phyloP scores from a whole-genome alignment of 441 rosid genomes.

The Pelargonium myrrhifolium region DNA sequence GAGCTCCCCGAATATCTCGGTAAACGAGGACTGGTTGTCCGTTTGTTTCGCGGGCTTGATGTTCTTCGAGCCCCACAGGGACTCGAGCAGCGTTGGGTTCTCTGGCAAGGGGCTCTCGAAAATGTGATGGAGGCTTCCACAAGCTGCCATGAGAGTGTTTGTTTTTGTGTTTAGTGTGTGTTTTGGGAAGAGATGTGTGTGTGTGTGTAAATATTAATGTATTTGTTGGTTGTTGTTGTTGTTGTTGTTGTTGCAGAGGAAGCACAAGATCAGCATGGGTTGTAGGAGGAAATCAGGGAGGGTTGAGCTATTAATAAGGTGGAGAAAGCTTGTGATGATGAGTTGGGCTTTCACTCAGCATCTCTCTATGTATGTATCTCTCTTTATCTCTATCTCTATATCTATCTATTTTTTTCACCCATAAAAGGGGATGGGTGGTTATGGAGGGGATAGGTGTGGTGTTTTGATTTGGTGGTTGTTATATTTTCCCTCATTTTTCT shows the following conservation, averaged over 20 bases:
- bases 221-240: constrained; percentile 5
- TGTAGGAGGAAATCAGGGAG: constrained; percentile 34
- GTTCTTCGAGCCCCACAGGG: constrained; percentile 48
- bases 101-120: constrained; percentile 54
- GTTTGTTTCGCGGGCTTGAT: constrained; percentile 27
- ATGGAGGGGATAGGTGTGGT: constrained; percentile 9
- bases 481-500: not conserved
- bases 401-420: not conserved
- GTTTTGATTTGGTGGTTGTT: not conserved
- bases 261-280: constrained; percentile 27
- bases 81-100: constrained; percentile 43
- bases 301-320: constrained; percentile 27
- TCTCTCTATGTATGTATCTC: too few species aligned
- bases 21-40: constrained; percentile 40
- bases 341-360: not conserved
- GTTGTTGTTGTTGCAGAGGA: too few species aligned
- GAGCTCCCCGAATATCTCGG: constrained; percentile 73
- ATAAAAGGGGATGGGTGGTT: not conserved
- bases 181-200: constrained; percentile 19
- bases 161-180: constrained; percentile 8
- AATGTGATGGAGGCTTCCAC: constrained; percentile 58
- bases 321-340: not conserved
- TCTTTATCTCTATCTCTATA: too few species aligned
- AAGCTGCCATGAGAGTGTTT: constrained; percentile 51
- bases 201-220: not conserved